Evolutionary conservation across 352 stramenopile genomes (phyloP).

Genomic region (Phytopythium montanum): DNA sequence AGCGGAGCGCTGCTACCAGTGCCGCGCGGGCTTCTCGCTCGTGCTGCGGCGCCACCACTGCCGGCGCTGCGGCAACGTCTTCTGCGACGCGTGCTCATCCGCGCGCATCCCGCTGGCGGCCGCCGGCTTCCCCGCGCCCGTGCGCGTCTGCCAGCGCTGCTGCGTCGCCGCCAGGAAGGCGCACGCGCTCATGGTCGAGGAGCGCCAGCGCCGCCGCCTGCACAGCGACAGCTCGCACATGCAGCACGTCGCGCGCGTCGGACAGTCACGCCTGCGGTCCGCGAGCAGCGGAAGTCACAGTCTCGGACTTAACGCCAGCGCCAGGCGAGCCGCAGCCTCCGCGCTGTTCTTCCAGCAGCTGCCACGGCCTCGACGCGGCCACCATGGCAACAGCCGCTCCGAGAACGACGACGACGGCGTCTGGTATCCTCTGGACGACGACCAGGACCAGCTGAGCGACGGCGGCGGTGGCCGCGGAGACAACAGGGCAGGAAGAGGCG

Average conservation of each 20-base stretch:
- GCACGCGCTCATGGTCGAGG: slow-evolving; percentile 65
- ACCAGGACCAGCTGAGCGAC: slow-evolving; percentile 10
- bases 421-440: slow-evolving; percentile 15
- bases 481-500: not conserved
- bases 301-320: not conserved
- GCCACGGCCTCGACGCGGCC: slow-evolving; percentile 1
- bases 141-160: slow-evolving; percentile 82
- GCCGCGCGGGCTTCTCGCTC: slow-evolving; percentile 58
- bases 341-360: slow-evolving; percentile 23
- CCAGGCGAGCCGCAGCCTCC: slow-evolving; percentile 3
- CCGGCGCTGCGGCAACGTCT: slow-evolving; percentile 84
- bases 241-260: not conserved
- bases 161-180: slow-evolving; percentile 64
- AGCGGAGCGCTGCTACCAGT: slow-evolving; percentile 74
- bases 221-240: slow-evolving; percentile 21
- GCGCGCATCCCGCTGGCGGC: slow-evolving; percentile 71
- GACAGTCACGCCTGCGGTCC: not conserved
- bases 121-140: slow-evolving; percentile 61
- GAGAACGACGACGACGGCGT: slow-evolving; percentile 6
- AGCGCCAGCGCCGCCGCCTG: slow-evolving; percentile 31
- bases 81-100: slow-evolving; percentile 87
- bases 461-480: not conserved
- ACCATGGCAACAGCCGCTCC: not conserved
- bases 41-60: slow-evolving; percentile 86
- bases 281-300: slow-evolving; percentile 2